Evolutionary conservation across 2,329 filamentous ascomycete species (phyloP).

Genomic region (Byssoonygena ceratinophila): DNA sequence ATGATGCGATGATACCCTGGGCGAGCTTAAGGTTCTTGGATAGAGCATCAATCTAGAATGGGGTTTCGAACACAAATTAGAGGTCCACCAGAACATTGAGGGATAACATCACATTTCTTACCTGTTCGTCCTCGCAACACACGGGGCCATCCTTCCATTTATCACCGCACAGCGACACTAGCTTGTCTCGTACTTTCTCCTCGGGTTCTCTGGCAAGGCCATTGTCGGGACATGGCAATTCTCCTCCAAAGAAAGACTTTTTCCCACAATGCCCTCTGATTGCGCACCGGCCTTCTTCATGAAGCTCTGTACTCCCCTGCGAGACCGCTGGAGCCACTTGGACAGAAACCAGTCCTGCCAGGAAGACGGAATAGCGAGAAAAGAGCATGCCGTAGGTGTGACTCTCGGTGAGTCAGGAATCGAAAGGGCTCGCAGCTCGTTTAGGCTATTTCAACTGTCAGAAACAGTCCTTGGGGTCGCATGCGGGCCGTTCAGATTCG

Average conservation of each 20-base stretch:
- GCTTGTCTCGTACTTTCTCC: constrained; percentile 58
- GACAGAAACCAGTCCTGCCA: constrained; percentile 11
- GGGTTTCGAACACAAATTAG: no score
- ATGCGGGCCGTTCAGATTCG: not conserved
- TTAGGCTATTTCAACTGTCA: not conserved
- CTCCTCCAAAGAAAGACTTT: constrained; percentile 76
- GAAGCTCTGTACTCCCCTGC: constrained; percentile 41
- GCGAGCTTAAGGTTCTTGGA: constrained; percentile 77
- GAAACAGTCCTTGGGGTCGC: not conserved
- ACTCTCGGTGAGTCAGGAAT: not conserved
- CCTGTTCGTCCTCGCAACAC: constrained; percentile 76
- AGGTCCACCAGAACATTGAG: not conserved
- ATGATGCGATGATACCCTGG: constrained; percentile 80
- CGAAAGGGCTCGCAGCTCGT: not conserved
- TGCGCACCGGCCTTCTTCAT: constrained; percentile 80
- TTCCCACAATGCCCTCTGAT: constrained; percentile 87
- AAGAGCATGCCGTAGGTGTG: constrained; percentile 1
- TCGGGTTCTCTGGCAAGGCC: constrained; percentile 65
- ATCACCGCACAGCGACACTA: constrained; percentile 74
- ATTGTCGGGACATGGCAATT: constrained; percentile 90
- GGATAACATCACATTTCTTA: constrained; percentile 27
- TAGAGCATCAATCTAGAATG: constrained; percentile 66
- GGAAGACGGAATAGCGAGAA: not conserved
- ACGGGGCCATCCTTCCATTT: constrained; percentile 77
- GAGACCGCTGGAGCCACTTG: constrained; percentile 8